Conservation (phyloP, 2,329 filamentous ascomycete species). For the Claviceps sp. region DNA sequence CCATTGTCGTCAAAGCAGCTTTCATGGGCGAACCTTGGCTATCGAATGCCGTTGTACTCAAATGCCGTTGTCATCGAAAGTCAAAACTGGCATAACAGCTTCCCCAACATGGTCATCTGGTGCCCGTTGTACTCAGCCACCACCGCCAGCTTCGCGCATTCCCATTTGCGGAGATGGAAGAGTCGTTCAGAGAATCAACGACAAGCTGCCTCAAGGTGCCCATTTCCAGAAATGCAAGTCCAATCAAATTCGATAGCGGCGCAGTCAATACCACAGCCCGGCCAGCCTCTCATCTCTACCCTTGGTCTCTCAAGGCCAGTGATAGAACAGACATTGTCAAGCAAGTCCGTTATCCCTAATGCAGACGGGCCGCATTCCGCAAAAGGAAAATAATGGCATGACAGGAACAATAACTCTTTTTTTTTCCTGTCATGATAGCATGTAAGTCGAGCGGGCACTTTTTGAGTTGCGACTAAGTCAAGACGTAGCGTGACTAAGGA, state of each 20-base stretch:
- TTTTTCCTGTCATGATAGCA: not conserved
- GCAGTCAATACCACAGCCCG: not conserved
- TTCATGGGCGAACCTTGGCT: too few species aligned
- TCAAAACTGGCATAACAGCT: not conserved
- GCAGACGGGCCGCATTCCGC: not conserved
- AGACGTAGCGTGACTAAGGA: too few species aligned
- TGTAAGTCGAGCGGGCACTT: not conserved
- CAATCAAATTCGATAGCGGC: too few species aligned
- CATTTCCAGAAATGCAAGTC: too few species aligned
- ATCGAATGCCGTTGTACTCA: too few species aligned
- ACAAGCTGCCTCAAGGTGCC: too few species aligned
- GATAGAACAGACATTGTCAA: not conserved
- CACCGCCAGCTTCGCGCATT: not conserved
- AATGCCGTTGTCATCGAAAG: too few species aligned
- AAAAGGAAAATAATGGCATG: not conserved
- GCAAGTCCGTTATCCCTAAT: not conserved
- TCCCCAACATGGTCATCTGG: not conserved
- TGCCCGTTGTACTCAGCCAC: not conserved
- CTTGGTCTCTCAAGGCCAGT: not conserved
- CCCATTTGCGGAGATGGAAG: not conserved
- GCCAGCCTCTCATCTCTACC: not conserved
- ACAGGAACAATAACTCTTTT: not conserved
- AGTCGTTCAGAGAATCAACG: too few species aligned
- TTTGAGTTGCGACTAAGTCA: not conserved
- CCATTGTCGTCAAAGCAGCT: not conserved